phyloP scores from a whole-genome alignment of 2,329 filamentous ascomycete species.

The Diaporthe vexans region DNA sequence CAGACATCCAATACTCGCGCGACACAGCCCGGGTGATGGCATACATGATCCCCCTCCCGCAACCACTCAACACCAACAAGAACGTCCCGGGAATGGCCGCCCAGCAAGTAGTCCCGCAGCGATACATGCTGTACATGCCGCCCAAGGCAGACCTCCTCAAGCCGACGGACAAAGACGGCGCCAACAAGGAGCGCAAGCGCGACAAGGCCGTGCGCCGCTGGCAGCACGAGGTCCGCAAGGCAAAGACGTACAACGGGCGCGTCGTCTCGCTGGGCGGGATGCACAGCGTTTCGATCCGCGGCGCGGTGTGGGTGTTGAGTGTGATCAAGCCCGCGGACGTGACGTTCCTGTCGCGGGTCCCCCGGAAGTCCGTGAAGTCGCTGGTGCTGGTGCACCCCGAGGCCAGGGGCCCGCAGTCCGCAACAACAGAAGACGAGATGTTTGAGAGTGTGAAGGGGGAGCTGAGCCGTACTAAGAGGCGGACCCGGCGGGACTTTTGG shows the following conservation, averaged over 20 bases:
- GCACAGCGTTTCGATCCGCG: conserved; percentile 21
- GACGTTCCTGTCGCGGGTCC: conserved; percentile 34
- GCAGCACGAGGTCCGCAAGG: conserved; percentile 33
- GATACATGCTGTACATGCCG: conserved; percentile 34
- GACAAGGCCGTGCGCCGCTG: conserved; percentile 30
- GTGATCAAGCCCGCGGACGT: conserved; percentile 25
- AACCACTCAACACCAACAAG: neutral
- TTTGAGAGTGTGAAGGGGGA: conserved; percentile 24
- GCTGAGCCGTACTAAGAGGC: conserved; percentile 14
- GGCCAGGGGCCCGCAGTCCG: no score
- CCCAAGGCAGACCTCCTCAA: conserved; percentile 28
- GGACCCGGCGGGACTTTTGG: conserved; percentile 24
- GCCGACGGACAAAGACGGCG: neutral
- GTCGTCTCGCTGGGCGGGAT: conserved; percentile 27
- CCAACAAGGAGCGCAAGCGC: conserved; percentile 36
- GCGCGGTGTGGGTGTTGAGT: conserved; percentile 26
- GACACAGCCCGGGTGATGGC: conserved; percentile 15
- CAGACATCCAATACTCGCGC: conserved; percentile 18
- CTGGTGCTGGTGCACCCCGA: conserved; percentile 18
- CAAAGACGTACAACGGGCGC: conserved; percentile 20
- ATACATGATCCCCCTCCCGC: conserved; percentile 31
- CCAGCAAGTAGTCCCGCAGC: neutral
- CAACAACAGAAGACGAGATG: neutral
- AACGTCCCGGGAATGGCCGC: neutral
- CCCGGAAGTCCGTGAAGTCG: conserved; percentile 16